Conservation (phyloP, 768 basidiomycete genomes). For the Suillus sp. region DNA sequence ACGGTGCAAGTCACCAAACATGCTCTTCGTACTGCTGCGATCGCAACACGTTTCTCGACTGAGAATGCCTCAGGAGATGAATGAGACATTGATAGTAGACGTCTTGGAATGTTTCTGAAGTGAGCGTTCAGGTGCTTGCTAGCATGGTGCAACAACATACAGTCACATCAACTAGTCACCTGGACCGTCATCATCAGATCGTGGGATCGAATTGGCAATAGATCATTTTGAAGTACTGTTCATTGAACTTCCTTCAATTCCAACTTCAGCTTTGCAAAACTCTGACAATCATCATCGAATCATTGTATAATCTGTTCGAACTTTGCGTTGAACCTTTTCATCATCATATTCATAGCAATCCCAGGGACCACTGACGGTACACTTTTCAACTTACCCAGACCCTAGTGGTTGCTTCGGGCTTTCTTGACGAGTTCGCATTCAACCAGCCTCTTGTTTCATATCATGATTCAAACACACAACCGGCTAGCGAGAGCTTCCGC, state of each 20-base stretch:
- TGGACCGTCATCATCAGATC: conserved; percentile 4
- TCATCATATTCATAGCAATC: no score
- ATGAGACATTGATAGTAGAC: conserved; percentile 5
- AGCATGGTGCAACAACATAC: conserved; percentile 8
- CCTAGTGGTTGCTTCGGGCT: not conserved
- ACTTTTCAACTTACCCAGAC: not conserved
- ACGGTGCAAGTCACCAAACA: conserved; percentile 82
- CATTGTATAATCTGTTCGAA: not conserved
- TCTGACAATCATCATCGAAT: no score
- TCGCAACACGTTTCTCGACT: conserved; percentile 76
- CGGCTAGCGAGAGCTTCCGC: no score
- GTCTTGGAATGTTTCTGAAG: conserved; percentile 1
- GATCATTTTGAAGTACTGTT: not conserved
- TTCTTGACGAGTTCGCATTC: not conserved
- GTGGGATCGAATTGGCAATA: not conserved
- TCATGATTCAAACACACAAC: not conserved
- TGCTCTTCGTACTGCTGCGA: conserved; percentile 86
- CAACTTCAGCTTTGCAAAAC: not conserved
- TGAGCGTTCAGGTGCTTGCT: conserved; percentile 2
- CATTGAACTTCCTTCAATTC: not conserved
- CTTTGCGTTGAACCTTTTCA: not conserved
- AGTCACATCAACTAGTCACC: not conserved
- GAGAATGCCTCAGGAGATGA: conserved; percentile 39
- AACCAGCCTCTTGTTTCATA: not conserved
- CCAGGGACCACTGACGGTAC: not conserved